A percentile compares a stretch with the other conserved stretches of the same genome.
Conservation (phyloP, 2,329 filamentous ascomycete species). For the Pestalotiopsis sp. region DNA sequence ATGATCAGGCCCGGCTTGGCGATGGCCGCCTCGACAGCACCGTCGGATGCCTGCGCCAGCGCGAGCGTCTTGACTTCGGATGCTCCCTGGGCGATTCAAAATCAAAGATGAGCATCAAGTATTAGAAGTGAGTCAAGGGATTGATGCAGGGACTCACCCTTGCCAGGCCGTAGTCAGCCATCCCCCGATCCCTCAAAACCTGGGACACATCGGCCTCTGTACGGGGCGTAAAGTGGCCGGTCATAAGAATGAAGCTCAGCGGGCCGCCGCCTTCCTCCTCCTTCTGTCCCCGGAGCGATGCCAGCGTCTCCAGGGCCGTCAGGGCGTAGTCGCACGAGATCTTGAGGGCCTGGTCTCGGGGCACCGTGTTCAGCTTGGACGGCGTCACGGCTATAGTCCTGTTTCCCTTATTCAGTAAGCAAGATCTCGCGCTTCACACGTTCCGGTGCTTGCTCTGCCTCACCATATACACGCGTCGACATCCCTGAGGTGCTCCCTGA, state of each 20-base stretch:
- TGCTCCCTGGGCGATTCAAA: not conserved
- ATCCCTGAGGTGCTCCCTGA: slow-evolving; percentile 40
- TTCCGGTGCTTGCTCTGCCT: not conserved
- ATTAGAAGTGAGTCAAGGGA: no score
- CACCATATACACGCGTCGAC: slow-evolving; percentile 41
- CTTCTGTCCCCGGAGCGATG: no score
- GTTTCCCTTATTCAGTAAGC: not conserved
- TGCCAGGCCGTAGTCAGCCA: slow-evolving; percentile 30
- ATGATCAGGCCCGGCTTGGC: slow-evolving; percentile 12
- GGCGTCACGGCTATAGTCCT: slow-evolving; percentile 29
- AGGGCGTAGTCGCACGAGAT: slow-evolving; percentile 27
- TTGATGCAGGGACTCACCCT: no score
- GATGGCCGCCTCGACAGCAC: slow-evolving; percentile 4
- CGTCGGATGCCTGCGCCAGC: not conserved
- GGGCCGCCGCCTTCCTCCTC: slow-evolving; percentile 20
- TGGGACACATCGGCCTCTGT: slow-evolving; percentile 13
- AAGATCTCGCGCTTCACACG: not conserved
- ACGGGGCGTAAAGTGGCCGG: slow-evolving; percentile 22
- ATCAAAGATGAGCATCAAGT: no score
- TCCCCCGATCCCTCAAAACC: slow-evolving; percentile 27
- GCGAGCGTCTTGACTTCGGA: slow-evolving; percentile 1
- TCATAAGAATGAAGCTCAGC: slow-evolving; percentile 41
- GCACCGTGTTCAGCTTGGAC: slow-evolving; percentile 18
- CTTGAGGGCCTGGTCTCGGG: slow-evolving; percentile 24
- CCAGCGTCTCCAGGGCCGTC: slow-evolving; percentile 19